Evolutionary conservation across 2,329 filamentous ascomycete genomes (phyloP).

Genomic region (Phialophora chinensis): DNA sequence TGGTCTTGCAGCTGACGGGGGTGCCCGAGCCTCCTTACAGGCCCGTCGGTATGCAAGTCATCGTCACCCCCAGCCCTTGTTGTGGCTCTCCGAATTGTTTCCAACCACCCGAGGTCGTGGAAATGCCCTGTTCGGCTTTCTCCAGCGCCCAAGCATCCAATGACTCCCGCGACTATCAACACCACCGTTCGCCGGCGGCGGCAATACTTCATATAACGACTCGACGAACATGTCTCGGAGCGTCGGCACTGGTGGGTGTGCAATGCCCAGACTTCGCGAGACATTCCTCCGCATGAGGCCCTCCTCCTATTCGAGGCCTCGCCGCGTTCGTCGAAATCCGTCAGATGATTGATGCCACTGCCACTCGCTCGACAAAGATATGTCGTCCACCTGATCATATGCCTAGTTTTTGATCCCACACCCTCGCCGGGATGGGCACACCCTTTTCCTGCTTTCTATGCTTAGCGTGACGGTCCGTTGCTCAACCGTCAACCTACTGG

Average conservation of each 20-base stretch:
- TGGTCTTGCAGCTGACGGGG: neutral
- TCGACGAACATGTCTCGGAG: neutral
- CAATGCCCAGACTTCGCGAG: constrained; percentile 3
- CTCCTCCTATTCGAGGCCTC: neutral
- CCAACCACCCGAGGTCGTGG: constrained; percentile 11
- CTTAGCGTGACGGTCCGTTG: neutral
- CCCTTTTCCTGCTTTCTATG: neutral
- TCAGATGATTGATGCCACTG: constrained; percentile 19
- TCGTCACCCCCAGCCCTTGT: constrained; percentile 9
- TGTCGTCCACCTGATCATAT: constrained; percentile 22
- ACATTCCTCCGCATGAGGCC: constrained; percentile 7
- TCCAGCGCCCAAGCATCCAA: constrained; percentile 7
- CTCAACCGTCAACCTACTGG: neutral
- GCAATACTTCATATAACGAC: neutral
- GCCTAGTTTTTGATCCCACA: neutral
- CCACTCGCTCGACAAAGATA: neutral
- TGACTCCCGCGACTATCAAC: neutral
- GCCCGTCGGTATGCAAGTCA: constrained; percentile 17
- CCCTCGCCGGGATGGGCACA: neutral
- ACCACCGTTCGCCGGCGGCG: neutral
- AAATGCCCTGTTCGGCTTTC: neutral
- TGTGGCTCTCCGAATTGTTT: constrained; percentile 10
- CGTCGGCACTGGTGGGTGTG: neutral
- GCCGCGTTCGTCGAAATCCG: constrained; percentile 16
- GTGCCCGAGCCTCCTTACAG: neutral